Base-by-base conservation (phyloP, 768 basidiomycete species). In the Tulasnella sp. region DNA sequence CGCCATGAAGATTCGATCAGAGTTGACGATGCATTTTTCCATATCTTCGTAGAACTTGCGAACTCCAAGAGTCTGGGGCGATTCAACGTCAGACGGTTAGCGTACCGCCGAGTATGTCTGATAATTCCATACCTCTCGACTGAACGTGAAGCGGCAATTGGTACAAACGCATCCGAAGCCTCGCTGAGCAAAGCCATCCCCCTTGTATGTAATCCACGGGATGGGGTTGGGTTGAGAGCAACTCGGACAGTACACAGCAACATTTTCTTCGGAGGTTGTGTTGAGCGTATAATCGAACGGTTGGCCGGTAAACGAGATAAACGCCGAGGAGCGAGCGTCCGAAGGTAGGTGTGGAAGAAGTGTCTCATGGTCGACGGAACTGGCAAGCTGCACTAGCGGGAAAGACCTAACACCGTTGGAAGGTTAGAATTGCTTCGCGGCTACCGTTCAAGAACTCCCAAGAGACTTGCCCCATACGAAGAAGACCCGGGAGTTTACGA, bases 141-240 rank as follows among this genome's bases (percentile, higher is more conserved):
- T n/a, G n/a, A n/a, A n/a, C n/a, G n/a, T n/a, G n/a, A n/a, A n/a
- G n/a, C n/a, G n/a, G n/a, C n/a, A n/a, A n/a, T n/a, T n/a, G n/a
- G n/a, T n/a, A n/a, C n/a, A n/a, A n/a, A n/a, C n/a, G n/a, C n/a
- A n/a, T n/a, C n/a, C n/a, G 63, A 77, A 78, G 22, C 74, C 72
- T 8, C 59, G 39, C 35, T 78, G 76, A 0, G 76, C 75, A 66
- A 72, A 77, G 34, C 77, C 76, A 0, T 34, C 67, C 0, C 71
- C 70, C 0, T 52, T 69, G 0, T 39, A 0, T 12, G 63, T 73
- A 39, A 76, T 11, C 75, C 75, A 78, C 1, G 73, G 69, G 47
- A 70, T 17, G 0, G 22, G 5, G 5, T 36, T 34, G 0, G 26
- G 0, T 11, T n/a, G 34, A n/a, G 52, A 19, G 72, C 68, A 69